Percentiles rank a stretch among this genome's conserved stretches.
Conservation (phyloP, 768 basidiomycete species). For the Clathrus columnatus region DNA sequence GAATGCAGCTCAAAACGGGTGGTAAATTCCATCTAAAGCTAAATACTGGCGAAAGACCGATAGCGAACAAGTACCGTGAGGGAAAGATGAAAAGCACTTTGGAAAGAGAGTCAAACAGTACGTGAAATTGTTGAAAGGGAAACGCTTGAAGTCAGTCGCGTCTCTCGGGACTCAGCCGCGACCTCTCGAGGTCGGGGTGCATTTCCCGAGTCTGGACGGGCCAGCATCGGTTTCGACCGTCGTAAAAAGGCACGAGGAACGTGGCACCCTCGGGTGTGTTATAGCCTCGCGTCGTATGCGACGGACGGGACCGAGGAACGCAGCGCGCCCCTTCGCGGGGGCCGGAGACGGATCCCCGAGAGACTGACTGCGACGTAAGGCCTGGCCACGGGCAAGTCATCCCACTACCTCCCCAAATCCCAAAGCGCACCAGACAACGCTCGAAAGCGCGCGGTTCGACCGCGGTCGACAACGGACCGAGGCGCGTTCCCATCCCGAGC, state of each 20-base stretch:
- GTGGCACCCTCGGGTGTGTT: constrained; percentile 61
- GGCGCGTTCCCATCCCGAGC: too few relatives aligned
- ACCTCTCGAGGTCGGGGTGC: constrained; percentile 42
- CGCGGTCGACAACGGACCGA: too few relatives aligned
- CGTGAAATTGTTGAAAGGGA: constrained; percentile 77
- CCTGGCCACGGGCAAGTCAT: too few relatives aligned
- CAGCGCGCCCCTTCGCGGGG: constrained; percentile 49
- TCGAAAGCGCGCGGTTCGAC: too few relatives aligned
- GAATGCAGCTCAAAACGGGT: constrained; percentile 79
- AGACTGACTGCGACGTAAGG: too few relatives aligned
- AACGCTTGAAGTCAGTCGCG: constrained; percentile 67
- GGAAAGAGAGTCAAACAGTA: constrained; percentile 75
- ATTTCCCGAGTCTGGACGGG: constrained; percentile 49
- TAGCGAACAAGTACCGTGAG: constrained; percentile 79
- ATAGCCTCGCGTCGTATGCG: too few relatives aligned
- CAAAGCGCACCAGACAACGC: too few relatives aligned
- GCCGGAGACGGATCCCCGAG: too few relatives aligned
- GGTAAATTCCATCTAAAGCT: constrained; percentile 83
- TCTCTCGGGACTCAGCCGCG: constrained; percentile 44
- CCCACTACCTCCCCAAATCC: too few relatives aligned
- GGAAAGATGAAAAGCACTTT: constrained; percentile 79
- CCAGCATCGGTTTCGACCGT: constrained; percentile 58
- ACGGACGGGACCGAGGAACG: constrained; percentile 52
- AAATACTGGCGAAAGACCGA: constrained; percentile 77
- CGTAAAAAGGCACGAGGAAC: constrained; percentile 51